phyloP scores from a whole-genome alignment of 139 green algal species.

The Micractinium sp. region DNA sequence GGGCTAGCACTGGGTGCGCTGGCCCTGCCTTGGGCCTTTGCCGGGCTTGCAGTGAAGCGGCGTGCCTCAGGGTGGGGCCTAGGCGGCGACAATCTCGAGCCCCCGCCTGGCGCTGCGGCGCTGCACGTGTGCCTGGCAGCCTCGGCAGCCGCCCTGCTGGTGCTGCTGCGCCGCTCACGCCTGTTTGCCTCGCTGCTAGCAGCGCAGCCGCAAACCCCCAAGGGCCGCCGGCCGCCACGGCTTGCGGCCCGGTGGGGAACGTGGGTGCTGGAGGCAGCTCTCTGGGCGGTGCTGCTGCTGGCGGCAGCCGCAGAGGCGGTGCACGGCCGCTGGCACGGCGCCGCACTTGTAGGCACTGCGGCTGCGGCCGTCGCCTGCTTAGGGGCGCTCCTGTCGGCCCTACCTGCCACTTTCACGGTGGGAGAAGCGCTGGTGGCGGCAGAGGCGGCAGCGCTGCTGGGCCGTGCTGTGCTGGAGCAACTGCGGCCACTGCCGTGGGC shows the following conservation, averaged over 20 bases:
- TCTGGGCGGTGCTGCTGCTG: not conserved
- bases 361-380: not conserved
- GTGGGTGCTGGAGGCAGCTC: not conserved
- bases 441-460: slow-evolving; percentile 15
- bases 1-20: slow-evolving; percentile 16
- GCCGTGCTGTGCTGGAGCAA: not conserved
- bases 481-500: not conserved
- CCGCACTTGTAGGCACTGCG: not conserved
- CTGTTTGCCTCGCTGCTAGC: not conserved
- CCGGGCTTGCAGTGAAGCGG: not conserved
- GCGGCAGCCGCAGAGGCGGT: not conserved
- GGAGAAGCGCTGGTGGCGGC: slow-evolving; percentile 36
- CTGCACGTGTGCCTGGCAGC: not conserved
- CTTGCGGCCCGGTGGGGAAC: not conserved
- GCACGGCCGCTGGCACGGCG: not conserved
- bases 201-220: not conserved
- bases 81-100: not conserved
- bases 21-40: slow-evolving; percentile 11
- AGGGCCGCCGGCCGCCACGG: not conserved
- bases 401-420: slow-evolving; percentile 30
- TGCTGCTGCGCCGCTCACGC: not conserved
- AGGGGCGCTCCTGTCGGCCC: not conserved
- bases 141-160: not conserved
- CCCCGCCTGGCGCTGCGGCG: not conserved
- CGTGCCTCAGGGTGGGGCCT: no score